A percentile compares a stretch with the other conserved stretches of the same genome.
These are phyloP conservation scores for Aspergillus udagawae DNA, from an alignment of 2,329 filamentous ascomycete species.

Conservation along the genomic window DNA sequence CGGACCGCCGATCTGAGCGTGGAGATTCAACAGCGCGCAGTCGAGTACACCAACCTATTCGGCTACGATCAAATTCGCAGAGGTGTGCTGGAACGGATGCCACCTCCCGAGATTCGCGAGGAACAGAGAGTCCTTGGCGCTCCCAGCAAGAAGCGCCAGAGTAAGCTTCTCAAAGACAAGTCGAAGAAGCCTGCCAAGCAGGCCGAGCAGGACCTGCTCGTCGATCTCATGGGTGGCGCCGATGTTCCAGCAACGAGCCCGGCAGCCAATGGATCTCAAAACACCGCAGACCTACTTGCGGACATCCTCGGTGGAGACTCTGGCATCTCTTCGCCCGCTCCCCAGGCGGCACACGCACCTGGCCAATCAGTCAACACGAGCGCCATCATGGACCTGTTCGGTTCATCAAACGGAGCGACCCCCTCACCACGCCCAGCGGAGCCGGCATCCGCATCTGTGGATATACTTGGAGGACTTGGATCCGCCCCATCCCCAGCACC, in stretches of 20 bases:
- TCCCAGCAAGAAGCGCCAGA: conserved; percentile 62
- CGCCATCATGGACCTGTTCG: conserved; percentile 90
- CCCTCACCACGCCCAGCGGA: conserved; percentile 47
- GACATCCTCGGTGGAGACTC: conserved; percentile 79
- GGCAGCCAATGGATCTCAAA: conserved; percentile 56
- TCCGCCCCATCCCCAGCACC: conserved; percentile 47
- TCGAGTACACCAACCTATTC: conserved; percentile 96
- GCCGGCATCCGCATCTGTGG: conserved; percentile 40
- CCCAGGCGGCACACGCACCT: conserved; percentile 52
- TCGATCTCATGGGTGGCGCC: conserved; percentile 87
- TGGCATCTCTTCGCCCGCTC: conserved; percentile 52
- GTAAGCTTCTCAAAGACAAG: conserved; percentile 64
- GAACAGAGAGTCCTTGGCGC: conserved; percentile 87
- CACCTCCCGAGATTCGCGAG: conserved; percentile 92
- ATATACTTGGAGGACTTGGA: conserved; percentile 41
- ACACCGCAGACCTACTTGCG: conserved; percentile 81
- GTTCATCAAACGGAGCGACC: conserved; percentile 42
- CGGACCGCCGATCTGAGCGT: conserved; percentile 87
- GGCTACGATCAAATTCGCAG: conserved; percentile 78
- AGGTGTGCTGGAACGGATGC: conserved; percentile 97
- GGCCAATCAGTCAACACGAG: conserved; percentile 52
- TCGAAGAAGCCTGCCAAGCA: conserved; percentile 73
- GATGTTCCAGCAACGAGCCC: conserved; percentile 58
- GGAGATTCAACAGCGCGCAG: conserved; percentile 91
- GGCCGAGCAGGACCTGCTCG: conserved; percentile 83